Evolutionary conservation across 2,329 filamentous ascomycete genomes (phyloP).

Genomic region (Fusarium nanum): DNA sequence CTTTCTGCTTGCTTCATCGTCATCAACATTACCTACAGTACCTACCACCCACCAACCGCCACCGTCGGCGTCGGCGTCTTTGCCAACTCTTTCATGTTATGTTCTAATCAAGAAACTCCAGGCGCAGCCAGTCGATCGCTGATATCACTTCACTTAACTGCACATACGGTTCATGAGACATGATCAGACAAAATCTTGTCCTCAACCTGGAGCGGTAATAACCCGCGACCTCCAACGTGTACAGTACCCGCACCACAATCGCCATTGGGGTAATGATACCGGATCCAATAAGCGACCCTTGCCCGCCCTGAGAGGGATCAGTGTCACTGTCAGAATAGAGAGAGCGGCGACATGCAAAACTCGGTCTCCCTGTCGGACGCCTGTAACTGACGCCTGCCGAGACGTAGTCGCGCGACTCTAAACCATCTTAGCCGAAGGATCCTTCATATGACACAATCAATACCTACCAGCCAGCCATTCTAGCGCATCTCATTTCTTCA

Average conservation of each 20-base stretch:
- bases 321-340: conserved; percentile 7
- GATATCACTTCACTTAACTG: background rate
- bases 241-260: conserved; percentile 36
- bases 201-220: background rate
- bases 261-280: conserved; percentile 29
- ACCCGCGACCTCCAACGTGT: conserved; percentile 19
- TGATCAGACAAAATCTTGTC: background rate
- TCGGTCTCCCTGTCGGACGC: conserved; percentile 17
- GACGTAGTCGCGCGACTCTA: conserved; percentile 34
- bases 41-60: conserved; percentile 1
- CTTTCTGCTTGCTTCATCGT: conserved; percentile 3
- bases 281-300: conserved; percentile 35
- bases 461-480: conserved; percentile 16
- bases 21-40: conserved; percentile 1
- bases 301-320: conserved; percentile 9
- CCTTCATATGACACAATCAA: conserved; percentile 24
- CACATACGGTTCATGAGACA: conserved; percentile 4
- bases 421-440: conserved; percentile 24
- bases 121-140: conserved; percentile 11
- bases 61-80: conserved; percentile 2
- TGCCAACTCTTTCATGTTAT: background rate
- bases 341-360: conserved; percentile 8
- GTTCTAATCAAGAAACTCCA: conserved; percentile 19
- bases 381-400: conserved; percentile 39
- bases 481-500: conserved; percentile 34